These are phyloP conservation scores for Malus orientalis DNA, from an alignment of 306 rosid genomes.

Conservation along the genomic window DNA sequence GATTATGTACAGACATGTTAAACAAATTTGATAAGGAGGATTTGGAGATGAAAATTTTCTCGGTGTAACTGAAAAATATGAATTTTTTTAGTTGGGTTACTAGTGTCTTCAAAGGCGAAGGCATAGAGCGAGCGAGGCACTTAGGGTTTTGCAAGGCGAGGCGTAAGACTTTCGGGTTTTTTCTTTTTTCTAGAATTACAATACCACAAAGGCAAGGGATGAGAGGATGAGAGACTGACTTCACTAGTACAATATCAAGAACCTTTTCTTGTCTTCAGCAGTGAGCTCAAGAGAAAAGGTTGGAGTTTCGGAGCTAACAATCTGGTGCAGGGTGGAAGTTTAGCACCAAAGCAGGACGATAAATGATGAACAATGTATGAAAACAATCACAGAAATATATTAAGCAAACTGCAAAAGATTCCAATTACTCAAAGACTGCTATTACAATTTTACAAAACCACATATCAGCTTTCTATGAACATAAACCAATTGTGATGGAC, in stretches of 20 bases:
- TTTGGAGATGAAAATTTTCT: not conserved
- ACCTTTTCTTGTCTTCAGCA: not conserved
- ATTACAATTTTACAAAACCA: conserved; percentile 24
- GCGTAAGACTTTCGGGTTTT: not conserved
- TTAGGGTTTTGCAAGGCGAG: not conserved
- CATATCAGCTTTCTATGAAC: conserved; percentile 20
- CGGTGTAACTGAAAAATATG: not conserved
- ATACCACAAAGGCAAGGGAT: not conserved
- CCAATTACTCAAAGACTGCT: conserved; percentile 10
- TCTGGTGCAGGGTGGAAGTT: not conserved
- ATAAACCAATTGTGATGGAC: conserved; percentile 22
- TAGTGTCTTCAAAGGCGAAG: not conserved
- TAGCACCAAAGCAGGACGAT: not conserved
- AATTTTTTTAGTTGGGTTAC: not conserved
- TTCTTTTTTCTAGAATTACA: not conserved
- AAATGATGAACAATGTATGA: not conserved
- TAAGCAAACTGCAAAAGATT: not conserved
- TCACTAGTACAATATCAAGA: not conserved
- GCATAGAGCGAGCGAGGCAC: not conserved
- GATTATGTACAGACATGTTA: not conserved
- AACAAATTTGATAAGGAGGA: not conserved
- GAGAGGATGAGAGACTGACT: not conserved
- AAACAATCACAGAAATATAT: not conserved
- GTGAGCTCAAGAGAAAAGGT: not conserved
- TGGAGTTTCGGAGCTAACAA: too few relatives aligned